A percentile compares a stretch with the other conserved stretches of the same genome.
phyloP scores from a whole-genome alignment of 768 basidiomycete genomes.

The Trametes villosa region DNA sequence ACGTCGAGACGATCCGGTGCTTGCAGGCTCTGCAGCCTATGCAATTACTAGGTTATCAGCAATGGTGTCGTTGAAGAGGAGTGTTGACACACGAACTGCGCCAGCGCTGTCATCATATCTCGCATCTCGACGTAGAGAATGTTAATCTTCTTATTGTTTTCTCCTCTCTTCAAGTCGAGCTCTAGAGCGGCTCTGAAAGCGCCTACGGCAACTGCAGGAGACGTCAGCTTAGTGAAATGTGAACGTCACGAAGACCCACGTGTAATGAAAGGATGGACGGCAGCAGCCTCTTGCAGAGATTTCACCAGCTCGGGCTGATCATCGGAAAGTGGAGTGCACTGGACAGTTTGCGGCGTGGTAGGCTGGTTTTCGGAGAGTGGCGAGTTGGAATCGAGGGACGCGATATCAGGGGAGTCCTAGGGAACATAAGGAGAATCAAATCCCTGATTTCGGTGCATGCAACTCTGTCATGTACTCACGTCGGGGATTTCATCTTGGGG shows the following conservation, averaged over 20 bases:
- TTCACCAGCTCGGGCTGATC: constrained; percentile 32
- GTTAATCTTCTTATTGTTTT: constrained; percentile 55
- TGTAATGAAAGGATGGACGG: constrained; percentile 33
- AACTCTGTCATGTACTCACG: no score
- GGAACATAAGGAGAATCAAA: no score
- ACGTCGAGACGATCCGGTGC: constrained; percentile 36
- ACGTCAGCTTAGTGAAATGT: not conserved
- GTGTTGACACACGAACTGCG: constrained; percentile 51
- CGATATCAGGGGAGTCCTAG: no score
- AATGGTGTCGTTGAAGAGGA: not conserved
- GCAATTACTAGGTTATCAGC: not conserved
- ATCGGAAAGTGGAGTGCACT: no score
- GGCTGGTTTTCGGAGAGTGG: no score
- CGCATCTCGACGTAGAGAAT: constrained; percentile 54
- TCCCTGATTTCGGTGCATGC: no score
- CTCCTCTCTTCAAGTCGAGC: constrained; percentile 52
- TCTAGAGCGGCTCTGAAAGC: constrained; percentile 55
- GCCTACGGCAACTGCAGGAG: constrained; percentile 46
- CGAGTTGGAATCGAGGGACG: no score
- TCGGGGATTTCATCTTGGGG: no score
- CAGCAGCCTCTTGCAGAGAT: constrained; percentile 30
- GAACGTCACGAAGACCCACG: constrained; percentile 21
- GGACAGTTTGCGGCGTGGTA: no score
- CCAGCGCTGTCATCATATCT: constrained; percentile 50
- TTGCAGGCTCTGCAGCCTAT: constrained; percentile 39